These are phyloP conservation scores for Fimicolochytrium jonesii DNA, from an alignment of 192 early-diverging fungal species.

Conservation along the genomic window DNA sequence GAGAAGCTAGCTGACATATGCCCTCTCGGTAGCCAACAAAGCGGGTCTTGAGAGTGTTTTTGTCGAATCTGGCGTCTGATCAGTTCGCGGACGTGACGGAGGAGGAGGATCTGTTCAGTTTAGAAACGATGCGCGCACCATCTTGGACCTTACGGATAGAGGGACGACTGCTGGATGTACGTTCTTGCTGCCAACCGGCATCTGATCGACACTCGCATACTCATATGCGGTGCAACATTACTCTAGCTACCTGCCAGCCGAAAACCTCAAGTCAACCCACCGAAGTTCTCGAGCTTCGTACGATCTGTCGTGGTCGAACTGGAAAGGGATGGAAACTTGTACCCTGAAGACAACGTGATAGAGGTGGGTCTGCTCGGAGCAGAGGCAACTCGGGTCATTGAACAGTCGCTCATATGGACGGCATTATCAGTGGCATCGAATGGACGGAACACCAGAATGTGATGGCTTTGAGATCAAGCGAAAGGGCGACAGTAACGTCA, in stretches of 20 bases:
- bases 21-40: constrained; percentile 44
- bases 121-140: constrained; percentile 46
- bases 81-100: constrained; percentile 54
- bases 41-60: constrained; percentile 82
- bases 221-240: too few relatives aligned
- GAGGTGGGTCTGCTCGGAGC: too few relatives aligned
- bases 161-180: constrained; percentile 79
- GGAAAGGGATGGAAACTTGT: constrained; percentile 70
- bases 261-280: constrained; percentile 41
- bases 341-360: constrained; percentile 74
- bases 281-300: constrained; percentile 85
- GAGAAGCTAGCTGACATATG: too few relatives aligned
- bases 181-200: too few relatives aligned
- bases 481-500: constrained; percentile 80
- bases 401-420: too few relatives aligned
- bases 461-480: constrained; percentile 95
- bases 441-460: constrained; percentile 44
- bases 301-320: constrained; percentile 80
- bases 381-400: too few relatives aligned
- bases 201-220: too few relatives aligned
- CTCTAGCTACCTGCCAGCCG: constrained; percentile 44
- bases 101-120: constrained; percentile 39
- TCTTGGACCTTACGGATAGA: constrained; percentile 91
- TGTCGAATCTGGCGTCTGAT: constrained; percentile 83
- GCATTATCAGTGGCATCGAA: constrained; percentile 55